phyloP scores from a whole-genome alignment of 805 yeast species.

The Candida endomychidarum region DNA sequence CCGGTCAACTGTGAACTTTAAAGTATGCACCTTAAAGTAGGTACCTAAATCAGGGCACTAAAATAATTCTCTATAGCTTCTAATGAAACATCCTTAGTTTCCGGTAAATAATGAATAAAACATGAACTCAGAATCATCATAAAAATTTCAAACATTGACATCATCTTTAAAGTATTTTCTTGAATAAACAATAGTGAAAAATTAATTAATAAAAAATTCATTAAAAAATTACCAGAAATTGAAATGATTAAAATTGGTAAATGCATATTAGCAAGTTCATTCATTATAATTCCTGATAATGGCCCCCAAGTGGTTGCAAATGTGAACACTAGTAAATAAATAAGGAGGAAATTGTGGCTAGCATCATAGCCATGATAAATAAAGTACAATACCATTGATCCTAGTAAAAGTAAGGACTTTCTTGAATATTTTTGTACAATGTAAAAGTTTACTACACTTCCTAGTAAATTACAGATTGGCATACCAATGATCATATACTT shows the following conservation, averaged over 20 bases:
- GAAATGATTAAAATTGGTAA: constrained; percentile 16
- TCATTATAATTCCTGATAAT: constrained; percentile 24
- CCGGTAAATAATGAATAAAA: constrained; percentile 12
- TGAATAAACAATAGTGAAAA: constrained; percentile 9
- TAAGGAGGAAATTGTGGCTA: not conserved
- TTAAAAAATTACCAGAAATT: constrained; percentile 10
- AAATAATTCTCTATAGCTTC: constrained; percentile 5
- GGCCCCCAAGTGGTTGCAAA: constrained; percentile 34
- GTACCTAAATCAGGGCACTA: no score
- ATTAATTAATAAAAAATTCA: constrained; percentile 12
- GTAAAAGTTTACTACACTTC: constrained; percentile 9
- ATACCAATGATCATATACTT: constrained; percentile 7
- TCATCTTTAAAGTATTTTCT: constrained; percentile 2
- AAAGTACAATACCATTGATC: constrained; percentile 6
- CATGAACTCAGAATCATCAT: constrained; percentile 7
- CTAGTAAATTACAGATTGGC: constrained; percentile 12
- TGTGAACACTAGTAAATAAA: constrained; percentile 9
- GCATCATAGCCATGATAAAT: constrained; percentile 2
- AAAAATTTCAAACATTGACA: constrained; percentile 10
- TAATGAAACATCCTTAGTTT: constrained; percentile 10
- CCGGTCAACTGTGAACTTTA: no score
- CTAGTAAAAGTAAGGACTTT: constrained; percentile 8
- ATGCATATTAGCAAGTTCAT: constrained; percentile 24
- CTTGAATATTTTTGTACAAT: constrained; percentile 9
- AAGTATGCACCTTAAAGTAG: no score